A percentile compares a stretch with the other conserved stretches of the same genome.
These are phyloP conservation scores for Clarireedia paspali DNA, from an alignment of 2,329 filamentous ascomycete species.

Conservation along the genomic window DNA sequence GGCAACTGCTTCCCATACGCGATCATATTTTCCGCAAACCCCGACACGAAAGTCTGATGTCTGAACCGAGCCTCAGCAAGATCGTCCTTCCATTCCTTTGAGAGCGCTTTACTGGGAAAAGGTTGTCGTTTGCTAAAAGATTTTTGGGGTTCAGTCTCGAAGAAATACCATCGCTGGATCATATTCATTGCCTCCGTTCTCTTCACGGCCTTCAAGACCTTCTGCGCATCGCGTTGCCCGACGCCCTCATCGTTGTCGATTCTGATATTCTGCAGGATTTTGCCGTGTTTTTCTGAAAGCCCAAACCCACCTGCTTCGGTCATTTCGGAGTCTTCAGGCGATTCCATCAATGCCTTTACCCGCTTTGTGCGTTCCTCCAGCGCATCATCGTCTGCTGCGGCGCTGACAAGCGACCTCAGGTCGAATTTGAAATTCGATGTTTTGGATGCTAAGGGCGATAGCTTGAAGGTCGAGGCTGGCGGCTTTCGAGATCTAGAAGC, in stretches of 20 bases:
- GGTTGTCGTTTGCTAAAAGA: conserved; percentile 14
- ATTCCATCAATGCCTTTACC: conserved; percentile 30
- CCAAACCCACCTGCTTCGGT: not conserved
- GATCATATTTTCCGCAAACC: conserved; percentile 50
- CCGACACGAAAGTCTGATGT: conserved; percentile 53
- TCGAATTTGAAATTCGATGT: conserved; percentile 53
- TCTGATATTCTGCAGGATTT: not conserved
- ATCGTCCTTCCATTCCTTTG: conserved; percentile 18
- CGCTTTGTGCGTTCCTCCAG: conserved; percentile 46
- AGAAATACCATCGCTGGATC: conserved; percentile 51
- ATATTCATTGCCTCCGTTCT: conserved; percentile 51
- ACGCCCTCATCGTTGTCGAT: conserved; percentile 33
- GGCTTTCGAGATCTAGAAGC: conserved; percentile 12
- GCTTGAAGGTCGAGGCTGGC: conserved; percentile 34
- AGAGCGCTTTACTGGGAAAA: conserved; percentile 20
- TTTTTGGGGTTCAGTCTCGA: conserved; percentile 28
- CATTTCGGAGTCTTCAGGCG: not conserved
- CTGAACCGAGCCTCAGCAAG: conserved; percentile 43
- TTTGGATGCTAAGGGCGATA: conserved; percentile 35
- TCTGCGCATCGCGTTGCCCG: conserved; percentile 25
- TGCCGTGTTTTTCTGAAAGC: not conserved
- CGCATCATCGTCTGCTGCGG: conserved; percentile 51
- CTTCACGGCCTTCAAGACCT: conserved; percentile 48
- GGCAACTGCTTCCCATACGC: conserved; percentile 41
- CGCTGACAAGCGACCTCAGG: conserved; percentile 52